phyloP scores from a whole-genome alignment of 2,329 filamentous ascomycete genomes.

The Alternaria burnsii region DNA sequence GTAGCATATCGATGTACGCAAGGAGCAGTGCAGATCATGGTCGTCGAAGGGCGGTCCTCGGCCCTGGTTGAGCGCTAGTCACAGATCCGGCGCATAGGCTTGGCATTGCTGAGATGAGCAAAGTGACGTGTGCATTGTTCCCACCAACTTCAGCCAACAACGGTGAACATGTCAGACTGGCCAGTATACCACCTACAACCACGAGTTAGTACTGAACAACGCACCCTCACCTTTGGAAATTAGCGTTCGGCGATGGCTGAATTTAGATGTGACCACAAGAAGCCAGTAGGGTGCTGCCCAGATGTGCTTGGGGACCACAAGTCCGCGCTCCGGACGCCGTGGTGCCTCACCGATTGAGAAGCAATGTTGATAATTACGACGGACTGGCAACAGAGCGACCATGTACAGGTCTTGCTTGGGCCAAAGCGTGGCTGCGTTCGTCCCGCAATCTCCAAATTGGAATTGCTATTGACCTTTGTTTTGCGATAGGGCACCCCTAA shows the following conservation, averaged over 20 bases:
- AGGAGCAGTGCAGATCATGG: not conserved
- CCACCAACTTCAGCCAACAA: not conserved
- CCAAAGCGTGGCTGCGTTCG: conserved; percentile 2
- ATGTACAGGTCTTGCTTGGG: conserved; percentile 2
- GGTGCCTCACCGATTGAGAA: not conserved
- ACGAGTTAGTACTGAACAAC: not conserved
- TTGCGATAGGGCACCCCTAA: conserved; percentile 15
- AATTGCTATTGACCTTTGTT: conserved; percentile 37
- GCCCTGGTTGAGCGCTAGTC: not conserved
- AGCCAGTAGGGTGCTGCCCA: not conserved
- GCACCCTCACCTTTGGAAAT: not conserved
- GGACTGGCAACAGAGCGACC: not conserved
- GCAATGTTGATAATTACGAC: not conserved
- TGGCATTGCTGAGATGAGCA: not conserved
- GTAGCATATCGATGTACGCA: not conserved
- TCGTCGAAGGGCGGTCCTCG: not conserved
- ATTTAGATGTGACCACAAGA: no score
- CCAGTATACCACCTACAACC: not conserved
- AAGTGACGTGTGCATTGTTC: not conserved
- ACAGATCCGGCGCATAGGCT: not conserved
- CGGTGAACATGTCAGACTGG: not conserved
- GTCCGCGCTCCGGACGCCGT: not conserved
- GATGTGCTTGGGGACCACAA: not conserved
- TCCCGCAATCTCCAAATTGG: conserved; percentile 7
- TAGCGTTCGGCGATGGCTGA: not conserved